A percentile compares a stretch with the other conserved stretches of the same genome.
Conservation (phyloP, 2,329 filamentous ascomycete species). For the Fusarium lyarnte region DNA sequence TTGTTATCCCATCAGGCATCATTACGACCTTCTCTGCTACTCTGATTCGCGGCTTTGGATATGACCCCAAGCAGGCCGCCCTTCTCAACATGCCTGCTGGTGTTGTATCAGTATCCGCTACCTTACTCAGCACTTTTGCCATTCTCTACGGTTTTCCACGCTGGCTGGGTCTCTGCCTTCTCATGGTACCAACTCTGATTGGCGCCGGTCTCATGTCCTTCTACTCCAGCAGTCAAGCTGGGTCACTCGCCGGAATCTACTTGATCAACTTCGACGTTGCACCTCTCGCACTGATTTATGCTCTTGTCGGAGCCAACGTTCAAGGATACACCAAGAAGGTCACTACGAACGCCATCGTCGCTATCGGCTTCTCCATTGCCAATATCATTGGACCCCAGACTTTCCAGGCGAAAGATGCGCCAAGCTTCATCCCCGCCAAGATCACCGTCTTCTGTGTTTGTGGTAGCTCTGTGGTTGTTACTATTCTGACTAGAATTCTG, state of each 20-base stretch:
- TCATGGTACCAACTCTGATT: slow-evolving; percentile 2
- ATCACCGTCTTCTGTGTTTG: slow-evolving; percentile 7
- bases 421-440: neutral
- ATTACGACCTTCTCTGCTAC: slow-evolving; percentile 6
- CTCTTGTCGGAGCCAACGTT: slow-evolving; percentile 2
- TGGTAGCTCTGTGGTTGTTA: neutral
- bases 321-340: slow-evolving; percentile 14
- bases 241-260: neutral
- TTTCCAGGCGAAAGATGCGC: neutral
- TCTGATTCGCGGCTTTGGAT: neutral
- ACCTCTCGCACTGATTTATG: neutral
- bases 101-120: neutral
- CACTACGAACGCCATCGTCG: slow-evolving; percentile 7
- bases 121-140: neutral
- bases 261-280: slow-evolving; percentile 13
- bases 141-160: neutral
- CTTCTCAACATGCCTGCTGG: slow-evolving; percentile 13
- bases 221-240: slow-evolving; percentile 1
- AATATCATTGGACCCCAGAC: slow-evolving; percentile 8
- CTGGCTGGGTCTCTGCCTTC: slow-evolving; percentile 7
- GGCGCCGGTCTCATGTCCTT: slow-evolving; percentile 8
- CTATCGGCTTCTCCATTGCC: slow-evolving; percentile 1
- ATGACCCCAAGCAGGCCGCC: neutral
- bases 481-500: neutral
- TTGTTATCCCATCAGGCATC: slow-evolving; percentile 1